Evolutionary conservation across 352 stramenopile species (phyloP), one percentile per base, ranked within the genome.

Genomic region (Pythium guiyangense): DNA sequence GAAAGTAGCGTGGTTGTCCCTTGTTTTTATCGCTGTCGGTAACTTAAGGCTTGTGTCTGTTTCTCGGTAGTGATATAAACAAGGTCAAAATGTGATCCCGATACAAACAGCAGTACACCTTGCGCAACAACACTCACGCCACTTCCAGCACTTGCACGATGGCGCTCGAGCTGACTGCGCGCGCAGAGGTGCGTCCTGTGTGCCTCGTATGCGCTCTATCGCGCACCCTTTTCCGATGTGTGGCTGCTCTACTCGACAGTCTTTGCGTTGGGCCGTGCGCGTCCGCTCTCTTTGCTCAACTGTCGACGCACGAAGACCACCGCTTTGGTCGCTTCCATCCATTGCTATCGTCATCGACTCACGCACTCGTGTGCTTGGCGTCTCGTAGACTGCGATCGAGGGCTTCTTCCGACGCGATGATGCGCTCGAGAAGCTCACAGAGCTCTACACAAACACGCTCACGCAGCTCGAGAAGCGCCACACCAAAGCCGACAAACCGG

Each of bases 331-430:
- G 15, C 39, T 20, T 45, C 39, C 39, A 45, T 20, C 14, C 39
- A 20, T 45, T 20, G 18, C 18, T 22, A 20, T 43, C 31, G 17
- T 55, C 44, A 12, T 15, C 42, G 2, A 35, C 40, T 56, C 59
- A 67, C 52, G 61, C 48, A 29, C 27, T 39, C 14, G 51, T 22
- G 52, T 14, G 18, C 27, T 17, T 20, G 18, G 14, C 39, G 15
- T 22, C 39, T 20, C 39, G 18, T 14, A 94, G 82, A 62, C 53
- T 27, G 74, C 77, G 26, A 78, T 94, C 54, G 52, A 40, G 31
- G 64, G 72, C 42, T 92, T 94, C 48, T 90, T 81, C 66, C 68
- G 67, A 48, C 54, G 46, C 14, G 62, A 71, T 0, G 73, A 94
- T 49, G 80, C 84, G 49, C 55, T 91, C 35, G 63, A 51, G 42